Conservation (phyloP, 306 rosid genomes). For the Astragalus glycyphyllos region DNA sequence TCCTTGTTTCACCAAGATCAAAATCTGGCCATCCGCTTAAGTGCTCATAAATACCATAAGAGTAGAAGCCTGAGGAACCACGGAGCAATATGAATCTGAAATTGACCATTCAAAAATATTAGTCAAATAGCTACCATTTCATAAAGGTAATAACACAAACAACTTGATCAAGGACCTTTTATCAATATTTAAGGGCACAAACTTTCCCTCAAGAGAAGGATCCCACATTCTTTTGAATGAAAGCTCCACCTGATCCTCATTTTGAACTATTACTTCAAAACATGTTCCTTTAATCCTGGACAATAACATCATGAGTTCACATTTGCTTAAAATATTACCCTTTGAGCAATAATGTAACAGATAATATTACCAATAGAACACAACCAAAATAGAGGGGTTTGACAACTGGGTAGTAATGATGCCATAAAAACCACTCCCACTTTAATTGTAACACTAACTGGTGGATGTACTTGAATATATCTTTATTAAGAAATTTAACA, state of each 20-base stretch:
- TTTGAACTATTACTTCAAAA: constrained; percentile 76
- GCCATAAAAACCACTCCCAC: constrained; percentile 22
- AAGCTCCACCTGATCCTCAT: constrained; percentile 87
- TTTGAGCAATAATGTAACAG: constrained; percentile 20
- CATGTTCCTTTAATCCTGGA: constrained; percentile 84
- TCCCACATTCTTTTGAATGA: constrained; percentile 90
- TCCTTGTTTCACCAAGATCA: constrained; percentile 79
- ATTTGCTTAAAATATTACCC: constrained; percentile 34
- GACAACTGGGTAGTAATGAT: constrained; percentile 17
- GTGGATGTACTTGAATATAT: constrained; percentile 32
- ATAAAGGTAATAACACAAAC: constrained; percentile 29
- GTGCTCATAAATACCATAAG: constrained; percentile 87
- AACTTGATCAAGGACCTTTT: constrained; percentile 68
- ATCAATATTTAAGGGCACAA: constrained; percentile 87
- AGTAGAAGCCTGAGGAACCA: constrained; percentile 88
- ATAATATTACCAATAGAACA: constrained; percentile 33
- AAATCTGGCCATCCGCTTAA: constrained; percentile 85
- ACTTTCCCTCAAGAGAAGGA: constrained; percentile 83
- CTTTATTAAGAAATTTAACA: constrained; percentile 26
- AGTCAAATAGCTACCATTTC: constrained; percentile 29
- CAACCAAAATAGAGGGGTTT: constrained; percentile 21
- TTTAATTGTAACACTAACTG: constrained; percentile 19
- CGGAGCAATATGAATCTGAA: constrained; percentile 82
- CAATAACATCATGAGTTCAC: constrained; percentile 43
- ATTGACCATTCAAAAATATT: constrained; percentile 37